Conservation (phyloP, 371 early-diverging fungal species). For the Saksenaea vasiformis region DNA sequence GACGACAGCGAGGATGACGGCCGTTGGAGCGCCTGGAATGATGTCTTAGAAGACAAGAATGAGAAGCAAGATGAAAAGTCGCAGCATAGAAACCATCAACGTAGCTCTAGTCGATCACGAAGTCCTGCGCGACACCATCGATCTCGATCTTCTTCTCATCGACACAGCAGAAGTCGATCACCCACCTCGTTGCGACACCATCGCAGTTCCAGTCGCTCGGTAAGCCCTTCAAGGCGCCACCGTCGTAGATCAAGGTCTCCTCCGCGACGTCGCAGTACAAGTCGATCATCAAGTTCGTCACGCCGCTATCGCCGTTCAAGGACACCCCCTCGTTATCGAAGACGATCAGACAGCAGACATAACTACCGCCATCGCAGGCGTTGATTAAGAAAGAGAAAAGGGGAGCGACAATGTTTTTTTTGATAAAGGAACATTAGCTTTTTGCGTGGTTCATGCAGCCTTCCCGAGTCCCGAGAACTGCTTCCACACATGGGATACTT, state of each 20-base stretch:
- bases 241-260: too few species aligned
- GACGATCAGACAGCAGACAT: background rate
- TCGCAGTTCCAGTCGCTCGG: too few species aligned
- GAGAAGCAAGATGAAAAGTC: background rate
- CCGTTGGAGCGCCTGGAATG: slow-evolving; percentile 35
- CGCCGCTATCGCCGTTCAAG: background rate
- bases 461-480: too few species aligned
- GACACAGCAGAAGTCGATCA: too few species aligned
- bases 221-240: too few species aligned
- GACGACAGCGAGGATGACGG: slow-evolving; percentile 33
- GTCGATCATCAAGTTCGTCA: too few species aligned
- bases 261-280: too few species aligned
- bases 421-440: too few species aligned
- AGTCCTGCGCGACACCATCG: background rate
- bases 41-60: slow-evolving; percentile 20
- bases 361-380: background rate
- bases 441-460: too few species aligned
- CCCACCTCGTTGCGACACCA: too few species aligned
- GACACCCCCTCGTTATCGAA: background rate
- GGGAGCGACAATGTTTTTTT: background rate
- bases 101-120: background rate
- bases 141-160: too few species aligned
- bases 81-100: background rate
- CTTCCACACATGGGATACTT: too few species aligned
- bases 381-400: background rate